These are phyloP conservation scores for Saposhnikovia divaricata DNA, from an alignment of 129 eudicot species.

Conservation along the genomic window DNA sequence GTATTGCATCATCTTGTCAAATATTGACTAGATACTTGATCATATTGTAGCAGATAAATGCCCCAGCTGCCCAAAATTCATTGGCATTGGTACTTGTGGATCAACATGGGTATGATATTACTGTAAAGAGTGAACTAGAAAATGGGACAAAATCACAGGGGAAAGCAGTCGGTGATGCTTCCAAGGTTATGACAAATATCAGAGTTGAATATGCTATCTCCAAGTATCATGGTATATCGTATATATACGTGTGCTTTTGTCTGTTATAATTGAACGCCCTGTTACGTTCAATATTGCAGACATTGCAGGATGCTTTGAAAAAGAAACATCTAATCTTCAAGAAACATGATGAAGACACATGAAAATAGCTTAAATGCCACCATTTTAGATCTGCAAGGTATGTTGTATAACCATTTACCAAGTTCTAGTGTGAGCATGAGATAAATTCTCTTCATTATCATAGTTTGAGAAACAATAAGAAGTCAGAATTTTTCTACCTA, in stretches of 20 bases:
- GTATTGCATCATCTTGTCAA: neutral
- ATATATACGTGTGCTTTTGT: neutral
- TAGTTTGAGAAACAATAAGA: neutral
- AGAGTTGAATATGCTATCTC: neutral
- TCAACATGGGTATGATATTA: constrained; percentile 23
- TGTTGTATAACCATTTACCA: neutral
- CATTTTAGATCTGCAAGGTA: neutral
- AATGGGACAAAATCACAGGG: constrained; percentile 31
- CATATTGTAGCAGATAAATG: too few species aligned
- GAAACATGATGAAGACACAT: constrained; percentile 46
- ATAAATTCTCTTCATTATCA: neutral
- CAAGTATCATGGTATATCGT: neutral
- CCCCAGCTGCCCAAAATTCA: too few species aligned
- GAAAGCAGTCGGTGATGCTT: constrained; percentile 27
- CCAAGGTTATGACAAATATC: constrained; percentile 37
- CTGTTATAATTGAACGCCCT: neutral
- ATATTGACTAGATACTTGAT: too few species aligned
- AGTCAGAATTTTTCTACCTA: neutral
- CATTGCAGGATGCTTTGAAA: constrained; percentile 55
- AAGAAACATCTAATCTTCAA: constrained; percentile 50
- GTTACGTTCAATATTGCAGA: constrained; percentile 38
- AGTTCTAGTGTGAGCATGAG: neutral
- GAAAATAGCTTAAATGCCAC: neutral
- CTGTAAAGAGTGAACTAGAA: constrained; percentile 25
- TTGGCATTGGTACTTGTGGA: neutral